phyloP scores from a whole-genome alignment of 345 rosid genomes.

The Barbarea vulgaris region DNA sequence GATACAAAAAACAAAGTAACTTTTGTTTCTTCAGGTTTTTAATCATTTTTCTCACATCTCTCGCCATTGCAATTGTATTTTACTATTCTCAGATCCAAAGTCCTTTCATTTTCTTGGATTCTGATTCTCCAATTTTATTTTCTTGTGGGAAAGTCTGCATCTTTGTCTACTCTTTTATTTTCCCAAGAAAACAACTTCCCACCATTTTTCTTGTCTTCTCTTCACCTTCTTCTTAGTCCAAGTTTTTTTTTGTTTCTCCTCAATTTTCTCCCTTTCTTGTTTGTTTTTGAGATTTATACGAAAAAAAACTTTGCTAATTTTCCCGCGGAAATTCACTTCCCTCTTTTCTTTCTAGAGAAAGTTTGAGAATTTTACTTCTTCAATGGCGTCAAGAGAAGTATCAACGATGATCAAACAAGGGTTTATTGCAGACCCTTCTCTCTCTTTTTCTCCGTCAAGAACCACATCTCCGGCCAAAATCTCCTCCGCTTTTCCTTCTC shows the following conservation, averaged over 20 bases:
- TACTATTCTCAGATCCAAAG: slow-evolving; percentile 46
- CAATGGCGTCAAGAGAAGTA: slow-evolving; percentile 79
- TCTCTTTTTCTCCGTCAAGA: slow-evolving; percentile 73
- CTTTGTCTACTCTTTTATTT: slow-evolving; percentile 20
- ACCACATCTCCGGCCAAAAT: slow-evolving; percentile 26
- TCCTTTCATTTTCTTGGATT: slow-evolving; percentile 48
- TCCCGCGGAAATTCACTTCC: slow-evolving; percentile 36
- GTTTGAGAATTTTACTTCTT: slow-evolving; percentile 21
- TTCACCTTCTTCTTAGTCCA: slow-evolving; percentile 18
- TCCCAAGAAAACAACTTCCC: slow-evolving; percentile 37
- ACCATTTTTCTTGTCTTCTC: slow-evolving; percentile 26
- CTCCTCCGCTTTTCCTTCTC: slow-evolving; percentile 52
- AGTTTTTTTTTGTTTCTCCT: neutral
- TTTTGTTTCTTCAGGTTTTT: slow-evolving; percentile 5
- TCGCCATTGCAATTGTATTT: neutral
- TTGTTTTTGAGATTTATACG: slow-evolving; percentile 6
- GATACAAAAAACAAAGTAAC: slow-evolving; percentile 18
- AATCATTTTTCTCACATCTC: slow-evolving; percentile 8
- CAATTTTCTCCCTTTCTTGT: slow-evolving; percentile 15
- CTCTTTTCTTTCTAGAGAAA: no score
- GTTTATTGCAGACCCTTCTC: slow-evolving; percentile 65
- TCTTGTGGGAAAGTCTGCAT: neutral
- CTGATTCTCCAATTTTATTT: slow-evolving; percentile 34
- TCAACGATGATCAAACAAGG: slow-evolving; percentile 85
- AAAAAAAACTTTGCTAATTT: neutral